Base-by-base conservation (phyloP, 148 eudicot species). In the Diospyros kaki region DNA sequence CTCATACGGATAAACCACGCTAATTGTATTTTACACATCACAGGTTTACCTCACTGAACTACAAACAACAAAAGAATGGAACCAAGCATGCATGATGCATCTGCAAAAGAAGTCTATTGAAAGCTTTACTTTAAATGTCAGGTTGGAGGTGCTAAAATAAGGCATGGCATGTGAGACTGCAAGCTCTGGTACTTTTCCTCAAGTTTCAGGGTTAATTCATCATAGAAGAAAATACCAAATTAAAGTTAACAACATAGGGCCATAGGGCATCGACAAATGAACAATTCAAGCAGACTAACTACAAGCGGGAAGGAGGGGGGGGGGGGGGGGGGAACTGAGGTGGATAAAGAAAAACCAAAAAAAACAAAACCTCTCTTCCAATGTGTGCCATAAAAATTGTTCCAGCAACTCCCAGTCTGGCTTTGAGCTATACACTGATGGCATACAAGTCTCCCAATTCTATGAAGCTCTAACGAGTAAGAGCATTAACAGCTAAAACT, bases 401-500 rank as follows among this genome's bases (percentile, higher is more conserved):
- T 58, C 18, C 61, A 6, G 61, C 10, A n/a, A 1, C 7, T 58
- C 61, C 18, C 3, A 12, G 61, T 58, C 61, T 58, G 18, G 13
- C 10, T 5, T 58, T 1, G 12, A 58, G 13, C 12, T 4, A 58
- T 3, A 11, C 12, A 12, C 28, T 28, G 28, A 28, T 28, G 28
- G 28, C 28, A 28, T 28, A 28, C 28, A 28, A 28, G 28, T 28
- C 28, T 28, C 14, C 14, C 55, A 44, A 45, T n/a, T 1, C 55
- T 44, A 65, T 46, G 6, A 4, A 48, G 8, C 58, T 69, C 56
- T 55, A 51, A 58, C 50, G 9, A 28, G 4, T 3, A 28, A 13
- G n/a, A 67, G 28, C 55, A 48, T 67, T 15, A 48, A 58, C 73
- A 41, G 41, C 63, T 54, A 54, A 54, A 54, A 54, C 62, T 12